These are phyloP conservation scores for Eutrema yunnanense DNA, from an alignment of 345 rosid genomes.

Conservation along the genomic window DNA sequence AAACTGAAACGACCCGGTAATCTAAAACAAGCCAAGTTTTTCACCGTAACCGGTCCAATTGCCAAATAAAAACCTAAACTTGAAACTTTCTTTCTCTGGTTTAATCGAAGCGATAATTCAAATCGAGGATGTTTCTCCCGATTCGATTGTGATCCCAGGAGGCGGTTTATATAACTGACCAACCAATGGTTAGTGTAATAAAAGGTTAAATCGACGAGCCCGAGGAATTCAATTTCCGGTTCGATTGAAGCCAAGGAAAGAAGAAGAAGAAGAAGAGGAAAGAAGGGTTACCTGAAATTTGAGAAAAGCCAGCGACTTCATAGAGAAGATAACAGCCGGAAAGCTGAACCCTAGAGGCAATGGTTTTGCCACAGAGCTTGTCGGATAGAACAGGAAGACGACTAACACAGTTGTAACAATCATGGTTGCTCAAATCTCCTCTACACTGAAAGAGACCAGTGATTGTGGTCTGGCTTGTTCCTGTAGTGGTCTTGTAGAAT, in stretches of 20 bases:
- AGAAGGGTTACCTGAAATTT: constrained; percentile 42
- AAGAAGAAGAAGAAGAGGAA: not conserved
- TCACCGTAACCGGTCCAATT: not conserved
- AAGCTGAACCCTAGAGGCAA: constrained; percentile 83
- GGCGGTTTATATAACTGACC: not conserved
- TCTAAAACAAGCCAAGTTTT: not conserved
- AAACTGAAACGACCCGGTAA: not conserved
- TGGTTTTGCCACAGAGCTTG: constrained; percentile 67
- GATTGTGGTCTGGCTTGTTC: constrained; percentile 63
- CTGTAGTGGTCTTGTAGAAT: constrained; percentile 80
- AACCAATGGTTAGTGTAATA: not conserved
- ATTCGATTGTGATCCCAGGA: not conserved
- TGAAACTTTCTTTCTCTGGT: not conserved
- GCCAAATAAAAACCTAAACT: not conserved
- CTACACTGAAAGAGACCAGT: constrained; percentile 92
- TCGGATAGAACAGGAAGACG: constrained; percentile 66
- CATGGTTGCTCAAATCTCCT: constrained; percentile 70
- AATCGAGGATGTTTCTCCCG: not conserved
- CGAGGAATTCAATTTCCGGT: not conserved
- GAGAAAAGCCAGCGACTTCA: constrained; percentile 75
- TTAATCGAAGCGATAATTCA: not conserved
- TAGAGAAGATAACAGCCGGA: constrained; percentile 82
- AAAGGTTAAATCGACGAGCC: not conserved
- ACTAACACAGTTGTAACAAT: constrained; percentile 93
- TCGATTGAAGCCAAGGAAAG: not conserved